Evolutionary conservation across 2,329 filamentous ascomycete species (phyloP), one percentile per base, ranked within the genome.

Genomic region (Monosporascus cannonballus): DNA sequence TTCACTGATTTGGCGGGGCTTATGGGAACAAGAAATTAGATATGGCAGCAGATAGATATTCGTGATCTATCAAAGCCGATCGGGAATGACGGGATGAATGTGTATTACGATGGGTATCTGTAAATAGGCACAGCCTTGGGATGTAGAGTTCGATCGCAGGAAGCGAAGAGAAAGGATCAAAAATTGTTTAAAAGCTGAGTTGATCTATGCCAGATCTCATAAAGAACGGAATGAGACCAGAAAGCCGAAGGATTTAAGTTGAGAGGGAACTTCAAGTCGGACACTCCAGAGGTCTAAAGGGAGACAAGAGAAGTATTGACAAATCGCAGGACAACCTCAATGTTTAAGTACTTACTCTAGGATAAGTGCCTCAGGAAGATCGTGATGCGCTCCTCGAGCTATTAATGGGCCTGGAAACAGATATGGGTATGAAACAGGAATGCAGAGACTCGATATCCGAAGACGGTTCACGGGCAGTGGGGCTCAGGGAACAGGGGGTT

Each of bases 81-180:
- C 36, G 30, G 39, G 49, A 27, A 41, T 42, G 45, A 41, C n/a
- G 34, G 50, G 52, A 18, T 48, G 48, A 8, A 20, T 53, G 51
- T 51, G 18, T 51, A 50, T 54, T 58, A 50, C 56, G 56, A 54
- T 36, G 41, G 50, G 47, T 37, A 55, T 48, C 51, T 11, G 49
- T 50, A 59, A 54, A 56, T 52, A 69, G 67, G 67, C 67, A 58
- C 64, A 68, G 67, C 67, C 67, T 60, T 30, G 48, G 48, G 61
- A 57, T 45, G 45, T 53, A 37, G 42, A 14, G 24, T 46, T 47
- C 53, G 20, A 41, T 41, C 9, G 15, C 9, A 59, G 59, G 57
- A 64, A 67, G 64, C 57, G 66, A 69, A 59, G 54, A 66, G 57
- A 53, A 59, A 55, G 51, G 55, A 65, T 54, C 48, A 51, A 52